phyloP scores from a whole-genome alignment of 2,329 filamentous ascomycete genomes.

The Colletotrichum plurivorum region DNA sequence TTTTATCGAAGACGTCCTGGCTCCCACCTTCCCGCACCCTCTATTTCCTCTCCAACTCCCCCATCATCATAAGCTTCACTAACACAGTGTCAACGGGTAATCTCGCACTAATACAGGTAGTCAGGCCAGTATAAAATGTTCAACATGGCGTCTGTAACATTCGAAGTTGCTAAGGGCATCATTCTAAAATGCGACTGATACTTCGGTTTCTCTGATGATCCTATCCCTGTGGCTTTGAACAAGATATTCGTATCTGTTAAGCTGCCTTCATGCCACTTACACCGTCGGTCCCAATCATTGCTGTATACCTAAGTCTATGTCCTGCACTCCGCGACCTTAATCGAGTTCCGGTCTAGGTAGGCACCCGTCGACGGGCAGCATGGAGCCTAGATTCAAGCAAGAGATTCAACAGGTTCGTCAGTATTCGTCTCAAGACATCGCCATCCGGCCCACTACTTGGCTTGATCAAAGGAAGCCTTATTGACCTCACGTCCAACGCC shows the following conservation, averaged over 20 bases:
- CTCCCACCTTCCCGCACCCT: background rate
- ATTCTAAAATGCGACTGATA: too few relatives aligned
- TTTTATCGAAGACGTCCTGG: background rate
- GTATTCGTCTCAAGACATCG: background rate
- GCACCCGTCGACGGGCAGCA: background rate
- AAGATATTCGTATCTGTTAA: too few relatives aligned
- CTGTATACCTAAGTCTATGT: too few relatives aligned
- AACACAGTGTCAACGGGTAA: background rate
- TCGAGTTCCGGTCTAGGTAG: background rate
- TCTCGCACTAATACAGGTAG: conserved; percentile 10
- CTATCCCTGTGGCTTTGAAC: too few relatives aligned
- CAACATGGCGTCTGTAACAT: background rate
- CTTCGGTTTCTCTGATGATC: too few relatives aligned
- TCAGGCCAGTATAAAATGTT: conserved; percentile 3
- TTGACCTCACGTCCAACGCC: too few relatives aligned
- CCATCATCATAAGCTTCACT: background rate
- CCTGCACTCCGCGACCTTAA: too few relatives aligned
- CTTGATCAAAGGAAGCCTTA: too few relatives aligned
- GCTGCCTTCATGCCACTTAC: too few relatives aligned
- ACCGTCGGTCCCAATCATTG: too few relatives aligned
- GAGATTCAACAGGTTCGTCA: conserved; percentile 34
- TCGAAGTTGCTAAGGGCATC: background rate
- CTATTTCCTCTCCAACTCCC: conserved; percentile 1
- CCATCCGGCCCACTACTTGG: background rate
- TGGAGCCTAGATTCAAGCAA: conserved; percentile 29